Percentiles rank a stretch among this genome's conserved stretches.
Conservation (phyloP, 352 stramenopile genomes). For the Pythium grandisporangium region DNA sequence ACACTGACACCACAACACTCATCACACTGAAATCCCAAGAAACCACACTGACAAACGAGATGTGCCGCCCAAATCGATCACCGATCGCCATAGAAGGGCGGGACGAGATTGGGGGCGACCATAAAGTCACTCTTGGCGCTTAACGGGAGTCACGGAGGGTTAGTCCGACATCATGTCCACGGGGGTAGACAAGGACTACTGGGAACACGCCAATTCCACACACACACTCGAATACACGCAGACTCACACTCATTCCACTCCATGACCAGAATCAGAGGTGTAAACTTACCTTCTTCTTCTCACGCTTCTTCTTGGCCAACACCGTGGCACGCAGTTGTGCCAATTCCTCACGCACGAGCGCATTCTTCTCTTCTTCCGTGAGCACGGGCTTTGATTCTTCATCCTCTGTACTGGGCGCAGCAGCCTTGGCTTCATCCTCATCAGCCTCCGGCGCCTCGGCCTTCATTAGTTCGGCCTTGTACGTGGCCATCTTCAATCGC, state of each 20-base stretch:
- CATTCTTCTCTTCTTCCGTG: slow-evolving; percentile 77
- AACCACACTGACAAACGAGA: slow-evolving; percentile 12
- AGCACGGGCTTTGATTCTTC: slow-evolving; percentile 45
- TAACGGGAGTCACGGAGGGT: slow-evolving; percentile 88
- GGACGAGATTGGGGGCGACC: slow-evolving; percentile 43
- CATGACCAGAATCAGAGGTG: too few relatives aligned
- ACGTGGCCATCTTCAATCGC: slow-evolving; percentile 90
- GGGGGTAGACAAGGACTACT: slow-evolving; percentile 78
- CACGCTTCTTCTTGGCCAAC: slow-evolving; percentile 81
- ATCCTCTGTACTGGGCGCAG: too few relatives aligned
- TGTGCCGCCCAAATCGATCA: slow-evolving; percentile 75
- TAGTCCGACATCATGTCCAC: slow-evolving; percentile 85
- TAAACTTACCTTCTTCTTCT: slow-evolving; percentile 83
- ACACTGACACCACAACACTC: not conserved
- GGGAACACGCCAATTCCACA: slow-evolving; percentile 57
- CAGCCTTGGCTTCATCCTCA: slow-evolving; percentile 24
- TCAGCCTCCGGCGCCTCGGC: slow-evolving; percentile 33
- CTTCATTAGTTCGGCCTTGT: slow-evolving; percentile 79
- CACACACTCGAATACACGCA: slow-evolving; percentile 15
- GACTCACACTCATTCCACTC: slow-evolving; percentile 8
- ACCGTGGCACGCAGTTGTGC: slow-evolving; percentile 67
- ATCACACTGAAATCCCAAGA: slow-evolving; percentile 7
- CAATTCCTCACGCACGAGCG: slow-evolving; percentile 75
- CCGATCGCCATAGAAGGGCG: slow-evolving; percentile 34
- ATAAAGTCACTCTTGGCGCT: slow-evolving; percentile 61